Percentiles rank a stretch among this genome's conserved stretches.
Evolutionary conservation across 2,329 filamentous ascomycete genomes (phyloP).

Genomic region (Exophiala xenobiotica): DNA sequence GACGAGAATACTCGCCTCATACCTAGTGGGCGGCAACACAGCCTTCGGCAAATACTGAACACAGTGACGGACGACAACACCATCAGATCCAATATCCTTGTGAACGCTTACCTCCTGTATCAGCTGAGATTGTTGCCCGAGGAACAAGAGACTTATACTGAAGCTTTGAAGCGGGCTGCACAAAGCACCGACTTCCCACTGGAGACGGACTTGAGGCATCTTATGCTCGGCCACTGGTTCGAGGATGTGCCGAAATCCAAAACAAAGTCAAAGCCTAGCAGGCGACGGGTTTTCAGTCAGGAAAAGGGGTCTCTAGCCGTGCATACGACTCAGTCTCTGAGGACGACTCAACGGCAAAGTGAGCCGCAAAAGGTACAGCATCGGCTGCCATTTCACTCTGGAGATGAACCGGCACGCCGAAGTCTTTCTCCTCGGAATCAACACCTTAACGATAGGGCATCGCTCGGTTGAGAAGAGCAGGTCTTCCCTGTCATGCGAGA

Average conservation of each 20-base stretch:
- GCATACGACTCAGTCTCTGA: background rate
- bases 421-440: too few species aligned
- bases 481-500: too few species aligned
- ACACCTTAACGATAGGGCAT: too few species aligned
- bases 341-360: background rate
- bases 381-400: background rate
- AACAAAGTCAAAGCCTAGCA: background rate
- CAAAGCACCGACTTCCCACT: background rate
- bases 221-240: background rate
- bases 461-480: too few species aligned
- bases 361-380: background rate
- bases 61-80: background rate
- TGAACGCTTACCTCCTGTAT: conserved; percentile 12
- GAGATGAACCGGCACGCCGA: too few species aligned
- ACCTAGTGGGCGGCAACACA: background rate
- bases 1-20: background rate
- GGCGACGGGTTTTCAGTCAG: background rate
- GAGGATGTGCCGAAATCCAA: background rate
- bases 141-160: background rate
- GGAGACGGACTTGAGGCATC: background rate
- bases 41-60: background rate
- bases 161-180: background rate
- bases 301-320: background rate
- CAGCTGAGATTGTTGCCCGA: background rate
- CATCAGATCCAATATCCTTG: background rate